Conservation (phyloP, 768 basidiomycete species). For the Auriscalpium orientale region DNA sequence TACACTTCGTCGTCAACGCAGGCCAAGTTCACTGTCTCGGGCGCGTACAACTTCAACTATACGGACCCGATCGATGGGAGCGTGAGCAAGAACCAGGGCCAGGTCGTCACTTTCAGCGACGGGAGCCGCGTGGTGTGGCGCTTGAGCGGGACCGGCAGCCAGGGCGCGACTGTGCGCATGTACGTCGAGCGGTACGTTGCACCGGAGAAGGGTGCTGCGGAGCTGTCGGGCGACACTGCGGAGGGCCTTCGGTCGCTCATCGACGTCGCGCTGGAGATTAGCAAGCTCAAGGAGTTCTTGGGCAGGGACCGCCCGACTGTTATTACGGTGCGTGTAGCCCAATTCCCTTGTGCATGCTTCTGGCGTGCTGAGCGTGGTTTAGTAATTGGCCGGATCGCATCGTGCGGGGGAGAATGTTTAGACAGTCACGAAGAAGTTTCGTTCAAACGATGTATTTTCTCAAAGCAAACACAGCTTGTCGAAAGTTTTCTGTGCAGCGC, state of each 20-base stretch:
- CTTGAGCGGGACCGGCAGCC: constrained; percentile 91
- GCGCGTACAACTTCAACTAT: constrained; percentile 87
- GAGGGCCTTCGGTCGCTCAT: constrained; percentile 93
- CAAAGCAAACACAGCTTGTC: no score
- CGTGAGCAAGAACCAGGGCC: constrained; percentile 91
- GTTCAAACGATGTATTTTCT: no score
- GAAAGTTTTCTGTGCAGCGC: no score
- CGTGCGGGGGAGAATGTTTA: no score
- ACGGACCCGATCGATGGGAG: constrained; percentile 97
- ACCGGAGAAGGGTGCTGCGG: constrained; percentile 57
- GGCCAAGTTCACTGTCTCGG: constrained; percentile 68
- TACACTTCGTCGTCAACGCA: constrained; percentile 62
- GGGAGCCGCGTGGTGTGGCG: constrained; percentile 95
- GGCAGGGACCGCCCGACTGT: constrained; percentile 90
- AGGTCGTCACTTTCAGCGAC: constrained; percentile 86
- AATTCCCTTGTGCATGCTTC: no score
- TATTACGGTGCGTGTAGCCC: constrained; percentile 48
- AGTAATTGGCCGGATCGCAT: no score
- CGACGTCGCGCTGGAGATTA: constrained; percentile 84
- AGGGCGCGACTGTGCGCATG: constrained; percentile 93
- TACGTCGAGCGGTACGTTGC: constrained; percentile 92
- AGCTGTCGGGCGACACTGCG: constrained; percentile 67
- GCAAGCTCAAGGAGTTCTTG: constrained; percentile 80
- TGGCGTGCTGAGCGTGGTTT: no score
- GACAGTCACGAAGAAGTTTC: no score